Conservation (phyloP, 2,329 filamentous ascomycete genomes). For the Plenodomus tracheiphilus region DNA sequence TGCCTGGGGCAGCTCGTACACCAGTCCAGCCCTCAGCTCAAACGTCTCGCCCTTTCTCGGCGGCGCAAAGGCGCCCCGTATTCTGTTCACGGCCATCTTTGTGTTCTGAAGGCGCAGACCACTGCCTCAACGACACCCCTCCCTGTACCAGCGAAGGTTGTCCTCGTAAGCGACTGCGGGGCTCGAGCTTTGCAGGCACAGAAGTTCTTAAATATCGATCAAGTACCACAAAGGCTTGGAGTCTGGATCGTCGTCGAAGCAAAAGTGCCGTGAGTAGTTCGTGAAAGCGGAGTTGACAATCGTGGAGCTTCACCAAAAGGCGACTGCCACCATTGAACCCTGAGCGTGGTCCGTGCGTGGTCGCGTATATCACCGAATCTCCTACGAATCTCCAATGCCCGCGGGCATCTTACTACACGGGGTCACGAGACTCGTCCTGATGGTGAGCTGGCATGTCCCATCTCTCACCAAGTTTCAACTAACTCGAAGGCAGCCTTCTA, state of each 20-base stretch:
- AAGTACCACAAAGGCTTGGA: background rate
- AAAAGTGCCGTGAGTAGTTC: constrained; percentile 13
- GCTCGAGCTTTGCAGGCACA: constrained; percentile 1
- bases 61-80: constrained; percentile 88
- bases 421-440: background rate
- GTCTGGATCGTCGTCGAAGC: constrained; percentile 8
- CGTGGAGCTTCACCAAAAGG: constrained; percentile 19
- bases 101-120: constrained; percentile 31
- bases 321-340: constrained; percentile 31
- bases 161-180: constrained; percentile 4
- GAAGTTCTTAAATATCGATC: constrained; percentile 3
- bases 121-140: constrained; percentile 40
- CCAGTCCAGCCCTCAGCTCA: constrained; percentile 90
- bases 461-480: no score
- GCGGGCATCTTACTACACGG: background rate
- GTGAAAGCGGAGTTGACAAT: constrained; percentile 3
- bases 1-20: constrained; percentile 48
- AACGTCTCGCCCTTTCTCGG: constrained; percentile 98
- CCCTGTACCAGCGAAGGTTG: constrained; percentile 26
- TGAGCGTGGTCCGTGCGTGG: constrained; percentile 25
- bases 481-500: constrained; percentile 59
- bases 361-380: background rate
- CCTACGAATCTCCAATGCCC: background rate
- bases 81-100: constrained; percentile 91
- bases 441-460: no score